These are phyloP conservation scores for Ustilago loliicola DNA, from an alignment of 1,284 basidiomycete species.

Conservation along the genomic window DNA sequence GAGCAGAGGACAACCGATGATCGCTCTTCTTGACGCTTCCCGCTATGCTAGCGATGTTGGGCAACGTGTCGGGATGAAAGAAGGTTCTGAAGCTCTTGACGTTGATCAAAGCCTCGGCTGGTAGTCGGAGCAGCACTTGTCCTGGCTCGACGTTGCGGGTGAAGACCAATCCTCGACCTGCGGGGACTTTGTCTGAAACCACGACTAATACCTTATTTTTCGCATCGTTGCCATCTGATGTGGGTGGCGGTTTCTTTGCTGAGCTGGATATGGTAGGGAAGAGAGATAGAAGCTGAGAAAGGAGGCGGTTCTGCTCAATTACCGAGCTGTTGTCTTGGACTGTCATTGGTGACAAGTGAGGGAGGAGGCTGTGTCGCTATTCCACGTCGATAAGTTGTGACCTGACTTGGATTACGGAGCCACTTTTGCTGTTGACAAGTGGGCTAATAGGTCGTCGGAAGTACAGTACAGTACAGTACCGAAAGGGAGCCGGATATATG, in stretches of 20 bases:
- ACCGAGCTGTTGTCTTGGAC: conserved; percentile 15
- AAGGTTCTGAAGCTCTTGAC: conserved; percentile 30
- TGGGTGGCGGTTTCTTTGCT: background rate
- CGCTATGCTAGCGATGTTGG: conserved; percentile 10
- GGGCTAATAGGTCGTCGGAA: background rate
- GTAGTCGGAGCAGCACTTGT: conserved; percentile 35
- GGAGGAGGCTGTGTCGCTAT: background rate
- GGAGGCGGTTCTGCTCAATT: conserved; percentile 24
- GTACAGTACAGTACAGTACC: background rate
- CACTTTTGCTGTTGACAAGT: background rate
- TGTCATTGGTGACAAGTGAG: background rate
- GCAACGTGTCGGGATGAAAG: conserved; percentile 27
- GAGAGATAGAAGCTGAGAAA: conserved; percentile 24
- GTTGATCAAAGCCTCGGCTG: conserved; percentile 32
- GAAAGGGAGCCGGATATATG: background rate
- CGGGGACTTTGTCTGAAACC: conserved; percentile 40
- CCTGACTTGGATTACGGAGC: background rate
- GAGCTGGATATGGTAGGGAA: background rate
- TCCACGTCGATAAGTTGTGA: background rate
- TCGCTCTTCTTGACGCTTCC: background rate
- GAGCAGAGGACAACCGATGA: conserved; percentile 26
- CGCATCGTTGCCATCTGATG: background rate
- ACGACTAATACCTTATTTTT: background rate
- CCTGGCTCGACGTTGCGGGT: conserved; percentile 28
- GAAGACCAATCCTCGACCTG: conserved; percentile 50